Conservation (phyloP, 2,329 filamentous ascomycete genomes). For the Fusarium sambucinum region DNA sequence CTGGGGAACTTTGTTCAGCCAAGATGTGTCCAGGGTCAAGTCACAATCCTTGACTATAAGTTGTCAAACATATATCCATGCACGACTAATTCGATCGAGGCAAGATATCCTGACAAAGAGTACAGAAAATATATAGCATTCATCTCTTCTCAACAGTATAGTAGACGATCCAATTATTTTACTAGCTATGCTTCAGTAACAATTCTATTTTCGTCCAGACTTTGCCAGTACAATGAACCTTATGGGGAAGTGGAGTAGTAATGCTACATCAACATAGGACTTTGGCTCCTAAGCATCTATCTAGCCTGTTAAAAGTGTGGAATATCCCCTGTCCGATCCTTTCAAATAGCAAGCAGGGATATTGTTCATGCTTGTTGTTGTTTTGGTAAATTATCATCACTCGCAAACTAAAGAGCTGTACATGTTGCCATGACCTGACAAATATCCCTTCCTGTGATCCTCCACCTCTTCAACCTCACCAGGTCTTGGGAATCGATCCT, state of each 20-base stretch:
- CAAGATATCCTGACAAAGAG: neutral
- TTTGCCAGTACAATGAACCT: neutral
- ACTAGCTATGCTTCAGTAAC: neutral
- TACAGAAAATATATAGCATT: neutral
- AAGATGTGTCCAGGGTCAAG: neutral
- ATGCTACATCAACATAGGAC: neutral
- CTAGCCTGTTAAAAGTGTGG: neutral
- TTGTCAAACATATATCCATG: neutral
- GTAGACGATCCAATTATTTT: neutral
- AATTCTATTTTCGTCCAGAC: neutral
- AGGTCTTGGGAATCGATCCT: constrained; percentile 60
- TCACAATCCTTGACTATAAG: neutral
- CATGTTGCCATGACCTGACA: constrained; percentile 55
- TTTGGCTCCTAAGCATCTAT: neutral
- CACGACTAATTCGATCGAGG: neutral
- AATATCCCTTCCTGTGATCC: constrained; percentile 44
- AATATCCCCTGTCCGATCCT: neutral
- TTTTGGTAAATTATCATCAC: constrained; percentile 1
- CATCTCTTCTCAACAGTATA: neutral
- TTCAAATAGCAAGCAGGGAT: neutral
- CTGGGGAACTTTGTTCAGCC: neutral
- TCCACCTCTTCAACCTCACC: constrained; percentile 32
- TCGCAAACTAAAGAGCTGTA: constrained; percentile 50
- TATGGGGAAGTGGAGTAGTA: neutral
- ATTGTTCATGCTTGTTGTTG: neutral